Percentiles rank a stretch among this genome's conserved stretches.
Conservation (phyloP, 192 early-diverging fungal species). For the Linnemannia hyalina region DNA sequence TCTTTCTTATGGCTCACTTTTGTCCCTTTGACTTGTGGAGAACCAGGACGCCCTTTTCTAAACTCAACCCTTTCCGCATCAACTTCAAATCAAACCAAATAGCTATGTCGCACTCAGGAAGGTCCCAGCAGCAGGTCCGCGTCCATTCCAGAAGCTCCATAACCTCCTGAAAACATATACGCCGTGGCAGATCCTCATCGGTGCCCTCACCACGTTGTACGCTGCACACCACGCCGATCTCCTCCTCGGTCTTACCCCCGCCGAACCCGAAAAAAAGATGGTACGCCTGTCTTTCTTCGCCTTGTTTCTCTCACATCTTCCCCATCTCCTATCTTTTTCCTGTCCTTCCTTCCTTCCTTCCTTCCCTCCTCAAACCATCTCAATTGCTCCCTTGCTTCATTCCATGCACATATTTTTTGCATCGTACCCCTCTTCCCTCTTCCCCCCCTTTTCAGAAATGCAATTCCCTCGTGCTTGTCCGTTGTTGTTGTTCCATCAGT, state of each 20-base stretch:
- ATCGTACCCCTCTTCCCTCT: background rate
- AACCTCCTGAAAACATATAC: conserved; percentile 35
- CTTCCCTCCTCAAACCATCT: background rate
- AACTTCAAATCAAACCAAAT: background rate
- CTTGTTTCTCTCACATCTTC: background rate
- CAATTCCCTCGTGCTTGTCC: background rate
- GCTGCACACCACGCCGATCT: conserved; percentile 48
- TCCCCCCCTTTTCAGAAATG: background rate
- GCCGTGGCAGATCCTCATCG: conserved; percentile 47
- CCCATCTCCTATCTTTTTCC: too few species aligned
- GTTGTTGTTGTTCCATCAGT: background rate
- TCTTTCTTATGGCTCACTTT: conserved; percentile 1
- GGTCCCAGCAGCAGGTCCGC: conserved; percentile 31
- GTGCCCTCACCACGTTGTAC: conserved; percentile 47
- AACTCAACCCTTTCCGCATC: background rate
- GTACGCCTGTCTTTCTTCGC: background rate
- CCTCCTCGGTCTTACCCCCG: conserved; percentile 43
- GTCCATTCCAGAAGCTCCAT: conserved; percentile 31
- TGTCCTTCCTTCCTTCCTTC: background rate
- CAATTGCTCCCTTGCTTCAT: conserved; percentile 5
- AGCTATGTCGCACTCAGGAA: conserved; percentile 37
- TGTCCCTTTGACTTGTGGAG: background rate
- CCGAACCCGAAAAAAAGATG: conserved; percentile 49
- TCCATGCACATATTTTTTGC: background rate
- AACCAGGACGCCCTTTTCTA: background rate